Conservation (phyloP, 805 yeast genomes). For the Saccharomyces cerevisiae region DNA sequence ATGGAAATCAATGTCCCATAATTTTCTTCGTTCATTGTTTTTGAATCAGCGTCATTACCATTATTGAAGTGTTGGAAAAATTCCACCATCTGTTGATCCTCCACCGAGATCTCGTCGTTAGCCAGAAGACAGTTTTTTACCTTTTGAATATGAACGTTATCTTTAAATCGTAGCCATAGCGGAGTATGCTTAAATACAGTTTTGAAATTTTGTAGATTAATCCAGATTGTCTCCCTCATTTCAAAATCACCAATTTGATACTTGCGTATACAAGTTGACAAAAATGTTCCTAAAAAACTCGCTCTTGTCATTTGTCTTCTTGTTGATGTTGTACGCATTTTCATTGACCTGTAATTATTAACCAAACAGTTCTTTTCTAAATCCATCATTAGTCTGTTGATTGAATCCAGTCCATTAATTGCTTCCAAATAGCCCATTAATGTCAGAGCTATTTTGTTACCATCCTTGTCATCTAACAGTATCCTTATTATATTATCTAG, state of each 20-base stretch:
- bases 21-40: neutral
- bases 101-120: neutral
- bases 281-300: conserved; percentile 17
- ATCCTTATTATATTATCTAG: conserved; percentile 7
- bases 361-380: conserved; percentile 11
- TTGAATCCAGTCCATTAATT: conserved; percentile 10
- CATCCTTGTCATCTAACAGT: conserved; percentile 3
- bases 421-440: conserved; percentile 6
- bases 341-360: conserved; percentile 3
- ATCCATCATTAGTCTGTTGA: conserved; percentile 6
- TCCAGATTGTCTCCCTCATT: conserved; percentile 9
- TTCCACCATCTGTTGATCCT: conserved; percentile 10
- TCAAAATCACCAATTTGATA: conserved; percentile 14
- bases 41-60: neutral
- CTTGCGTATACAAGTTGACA: conserved; percentile 8
- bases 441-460: conserved; percentile 4
- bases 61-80: conserved; percentile 4
- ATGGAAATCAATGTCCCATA: neutral
- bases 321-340: neutral
- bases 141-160: neutral
- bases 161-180: conserved; percentile 1
- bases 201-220: conserved; percentile 3
- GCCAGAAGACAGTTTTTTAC: neutral
- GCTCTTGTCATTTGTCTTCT: conserved; percentile 6
- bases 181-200: conserved; percentile 2